Percentiles rank a stretch among this genome's conserved stretches.
phyloP scores from a whole-genome alignment of 192 early-diverging fungal species.

The Pilaira anomala region DNA sequence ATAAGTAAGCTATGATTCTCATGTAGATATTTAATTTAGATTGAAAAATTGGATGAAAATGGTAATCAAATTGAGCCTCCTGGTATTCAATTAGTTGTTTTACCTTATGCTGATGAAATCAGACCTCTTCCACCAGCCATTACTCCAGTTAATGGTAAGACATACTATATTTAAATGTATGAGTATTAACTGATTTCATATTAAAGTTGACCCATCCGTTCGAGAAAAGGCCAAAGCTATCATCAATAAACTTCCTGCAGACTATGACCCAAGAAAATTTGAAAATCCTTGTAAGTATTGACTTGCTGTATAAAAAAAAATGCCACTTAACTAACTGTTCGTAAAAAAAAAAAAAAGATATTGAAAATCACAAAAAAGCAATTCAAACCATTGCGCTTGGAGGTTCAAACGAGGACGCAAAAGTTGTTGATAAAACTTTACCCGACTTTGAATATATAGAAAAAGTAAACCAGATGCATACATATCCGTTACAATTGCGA shows the following conservation, averaged over 20 bases:
- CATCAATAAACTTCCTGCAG: not conserved
- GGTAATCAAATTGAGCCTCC: slow-evolving; percentile 50
- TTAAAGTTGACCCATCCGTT: not conserved
- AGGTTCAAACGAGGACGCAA: too few relatives aligned
- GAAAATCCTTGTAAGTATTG: slow-evolving; percentile 6
- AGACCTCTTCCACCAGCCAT: slow-evolving; percentile 40
- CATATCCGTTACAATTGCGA: too few relatives aligned
- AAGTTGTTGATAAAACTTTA: too few relatives aligned
- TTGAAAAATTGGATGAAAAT: not conserved
- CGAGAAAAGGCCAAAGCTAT: not conserved
- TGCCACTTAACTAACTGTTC: too few relatives aligned
- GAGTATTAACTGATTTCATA: not conserved
- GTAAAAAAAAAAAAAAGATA: not conserved
- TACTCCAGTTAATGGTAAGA: slow-evolving; percentile 19
- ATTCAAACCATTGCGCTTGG: slow-evolving; percentile 1
- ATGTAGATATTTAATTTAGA: not conserved
- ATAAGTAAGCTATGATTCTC: not conserved
- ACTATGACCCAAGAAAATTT: not conserved
- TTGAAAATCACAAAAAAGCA: not conserved
- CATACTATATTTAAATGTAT: not conserved
- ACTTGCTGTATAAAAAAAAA: not conserved
- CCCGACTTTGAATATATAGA: too few relatives aligned
- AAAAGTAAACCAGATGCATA: too few relatives aligned
- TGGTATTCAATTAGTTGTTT: slow-evolving; percentile 61
- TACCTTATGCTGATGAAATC: slow-evolving; percentile 81